A percentile compares a stretch with the other conserved stretches of the same genome.
Conservation (phyloP, 169 alveolate genomes). For the Eimeria necatrix region DNA sequence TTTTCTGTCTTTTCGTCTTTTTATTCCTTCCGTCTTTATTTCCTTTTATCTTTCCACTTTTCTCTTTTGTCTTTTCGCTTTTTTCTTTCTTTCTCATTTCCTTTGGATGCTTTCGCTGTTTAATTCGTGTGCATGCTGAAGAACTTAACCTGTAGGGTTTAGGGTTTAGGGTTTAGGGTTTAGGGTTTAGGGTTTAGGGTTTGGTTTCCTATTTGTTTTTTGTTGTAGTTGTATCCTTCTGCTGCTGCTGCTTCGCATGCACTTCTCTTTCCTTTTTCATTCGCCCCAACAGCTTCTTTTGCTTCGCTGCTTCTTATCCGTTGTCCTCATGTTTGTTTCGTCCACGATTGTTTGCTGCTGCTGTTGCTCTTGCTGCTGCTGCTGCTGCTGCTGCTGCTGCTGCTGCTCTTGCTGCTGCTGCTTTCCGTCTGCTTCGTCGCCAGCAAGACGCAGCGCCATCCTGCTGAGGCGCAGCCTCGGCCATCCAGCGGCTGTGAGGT, state of each 20-base stretch:
- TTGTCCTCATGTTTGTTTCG: too few species aligned
- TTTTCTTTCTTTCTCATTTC: neutral
- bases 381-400: conserved; percentile 16
- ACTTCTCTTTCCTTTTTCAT: too few species aligned
- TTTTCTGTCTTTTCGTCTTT: neutral
- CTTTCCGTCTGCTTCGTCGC: conserved; percentile 27
- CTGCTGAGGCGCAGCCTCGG: conserved; percentile 61
- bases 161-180: too few species aligned
- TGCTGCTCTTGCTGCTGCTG: conserved; percentile 1
- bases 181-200: too few species aligned
- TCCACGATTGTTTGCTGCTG: neutral
- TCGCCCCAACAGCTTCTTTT: too few species aligned
- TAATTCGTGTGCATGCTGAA: neutral
- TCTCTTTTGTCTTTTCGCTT: neutral
- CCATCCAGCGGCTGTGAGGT: conserved; percentile 45
- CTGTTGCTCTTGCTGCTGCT: neutral
- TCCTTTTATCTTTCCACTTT: neutral
- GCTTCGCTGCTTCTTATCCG: too few species aligned
- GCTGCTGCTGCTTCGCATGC: too few species aligned
- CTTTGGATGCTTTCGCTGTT: neutral
- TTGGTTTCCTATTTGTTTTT: too few species aligned
- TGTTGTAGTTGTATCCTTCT: too few species aligned
- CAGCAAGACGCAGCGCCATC: conserved; percentile 59
- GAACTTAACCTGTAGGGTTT: too few species aligned
- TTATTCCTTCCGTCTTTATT: neutral